A percentile compares a stretch with the other conserved stretches of the same genome.
Conservation (phyloP, 2,329 filamentous ascomycete species). For the Penicillium sp. region DNA sequence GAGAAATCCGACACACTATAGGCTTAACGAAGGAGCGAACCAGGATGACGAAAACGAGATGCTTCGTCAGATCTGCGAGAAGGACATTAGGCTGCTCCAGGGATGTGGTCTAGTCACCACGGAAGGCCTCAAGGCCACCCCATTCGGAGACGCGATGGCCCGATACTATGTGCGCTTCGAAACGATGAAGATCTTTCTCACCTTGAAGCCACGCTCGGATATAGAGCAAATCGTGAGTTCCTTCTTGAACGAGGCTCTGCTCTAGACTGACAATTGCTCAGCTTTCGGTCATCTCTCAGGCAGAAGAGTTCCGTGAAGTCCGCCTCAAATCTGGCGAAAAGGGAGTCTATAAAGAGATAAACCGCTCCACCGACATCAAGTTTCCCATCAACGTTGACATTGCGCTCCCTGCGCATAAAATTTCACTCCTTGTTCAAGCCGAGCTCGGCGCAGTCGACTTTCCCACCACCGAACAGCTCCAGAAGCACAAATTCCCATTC, state of each 20-base stretch:
- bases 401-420: slow-evolving; percentile 71
- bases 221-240: slow-evolving; percentile 68
- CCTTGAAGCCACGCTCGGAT: slow-evolving; percentile 63
- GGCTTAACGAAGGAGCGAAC: slow-evolving; percentile 60
- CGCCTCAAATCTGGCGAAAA: slow-evolving; percentile 74
- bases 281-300: slow-evolving; percentile 70
- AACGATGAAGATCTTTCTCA: slow-evolving; percentile 75
- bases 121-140: slow-evolving; percentile 64
- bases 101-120: slow-evolving; percentile 62
- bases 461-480: slow-evolving; percentile 62
- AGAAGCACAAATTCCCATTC: slow-evolving; percentile 61
- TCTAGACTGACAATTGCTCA: slow-evolving; percentile 40
- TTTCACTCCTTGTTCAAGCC: slow-evolving; percentile 77
- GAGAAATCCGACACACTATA: slow-evolving; percentile 73
- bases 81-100: slow-evolving; percentile 69
- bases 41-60: slow-evolving; percentile 63
- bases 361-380: slow-evolving; percentile 69
- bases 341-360: slow-evolving; percentile 71
- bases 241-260: not conserved
- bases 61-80: slow-evolving; percentile 72
- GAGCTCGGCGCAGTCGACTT: slow-evolving; percentile 71
- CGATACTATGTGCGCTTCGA: slow-evolving; percentile 79
- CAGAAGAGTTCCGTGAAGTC: slow-evolving; percentile 73
- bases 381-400: slow-evolving; percentile 74
- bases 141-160: slow-evolving; percentile 80